Conservation (phyloP, 2,329 filamentous ascomycete genomes). For the Exophiala mesophila region DNA sequence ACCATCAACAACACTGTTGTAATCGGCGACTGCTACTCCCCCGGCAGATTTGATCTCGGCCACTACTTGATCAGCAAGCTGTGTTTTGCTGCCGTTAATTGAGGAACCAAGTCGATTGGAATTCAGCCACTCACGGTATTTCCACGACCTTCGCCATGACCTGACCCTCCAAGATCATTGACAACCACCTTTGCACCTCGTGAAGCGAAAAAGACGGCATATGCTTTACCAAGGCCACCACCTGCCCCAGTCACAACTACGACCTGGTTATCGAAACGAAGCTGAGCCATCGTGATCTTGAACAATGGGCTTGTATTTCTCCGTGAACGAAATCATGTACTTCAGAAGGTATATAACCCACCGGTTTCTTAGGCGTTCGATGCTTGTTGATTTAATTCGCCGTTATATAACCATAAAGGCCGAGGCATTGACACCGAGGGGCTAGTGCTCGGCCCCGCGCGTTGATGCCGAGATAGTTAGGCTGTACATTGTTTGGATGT, state of each 20-base stretch:
- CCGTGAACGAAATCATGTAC: too few species aligned
- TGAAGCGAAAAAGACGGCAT: constrained; percentile 81
- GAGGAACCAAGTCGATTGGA: too few species aligned
- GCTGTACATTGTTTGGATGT: too few species aligned
- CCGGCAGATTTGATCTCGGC: constrained; percentile 64
- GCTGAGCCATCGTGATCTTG: constrained; percentile 61
- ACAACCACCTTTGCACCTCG: constrained; percentile 91
- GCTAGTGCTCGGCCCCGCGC: too few species aligned
- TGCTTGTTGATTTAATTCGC: too few species aligned
- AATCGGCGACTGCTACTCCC: constrained; percentile 95
- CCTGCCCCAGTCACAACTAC: constrained; percentile 83
- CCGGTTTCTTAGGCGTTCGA: too few species aligned
- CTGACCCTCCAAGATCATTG: constrained; percentile 87
- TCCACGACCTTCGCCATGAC: constrained; percentile 54
- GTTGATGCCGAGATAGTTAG: too few species aligned
- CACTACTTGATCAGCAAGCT: constrained; percentile 54
- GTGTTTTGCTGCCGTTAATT: too few species aligned
- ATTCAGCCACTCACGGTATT: background rate
- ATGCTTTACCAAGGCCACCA: constrained; percentile 73
- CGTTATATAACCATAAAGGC: too few species aligned
- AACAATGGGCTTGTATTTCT: too few species aligned
- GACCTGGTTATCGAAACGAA: constrained; percentile 79
- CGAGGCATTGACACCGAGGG: too few species aligned
- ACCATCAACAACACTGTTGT: constrained; percentile 76
- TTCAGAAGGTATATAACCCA: too few species aligned